Evolutionary conservation across 345 rosid species (phyloP).

Genomic region (Rhodamnia argentea): DNA sequence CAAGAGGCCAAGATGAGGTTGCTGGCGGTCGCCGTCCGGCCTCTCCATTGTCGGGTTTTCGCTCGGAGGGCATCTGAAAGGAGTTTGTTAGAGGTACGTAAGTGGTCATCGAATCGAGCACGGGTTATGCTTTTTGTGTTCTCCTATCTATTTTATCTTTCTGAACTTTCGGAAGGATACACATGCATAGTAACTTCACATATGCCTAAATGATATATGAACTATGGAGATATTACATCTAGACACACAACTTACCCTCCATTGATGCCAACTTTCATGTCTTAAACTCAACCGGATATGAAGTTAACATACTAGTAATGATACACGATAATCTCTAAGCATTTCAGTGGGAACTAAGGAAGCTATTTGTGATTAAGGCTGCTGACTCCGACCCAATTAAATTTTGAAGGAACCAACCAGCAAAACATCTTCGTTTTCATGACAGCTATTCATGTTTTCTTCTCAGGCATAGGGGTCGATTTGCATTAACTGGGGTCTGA

Average conservation of each 20-base stretch:
- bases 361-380: not conserved
- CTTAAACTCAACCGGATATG: not conserved
- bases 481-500: not conserved
- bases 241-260: not conserved
- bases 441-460: not conserved
- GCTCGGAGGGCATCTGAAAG: not conserved
- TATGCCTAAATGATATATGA: not conserved
- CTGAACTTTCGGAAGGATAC: not conserved
- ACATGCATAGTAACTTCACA: not conserved
- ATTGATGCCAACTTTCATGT: not conserved
- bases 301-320: too few species aligned
- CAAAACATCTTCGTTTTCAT: not conserved
- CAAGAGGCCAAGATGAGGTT: not conserved
- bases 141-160: not conserved
- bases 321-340: too few species aligned
- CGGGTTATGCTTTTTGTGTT: not conserved
- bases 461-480: not conserved
- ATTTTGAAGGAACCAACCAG: not conserved
- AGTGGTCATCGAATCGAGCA: not conserved
- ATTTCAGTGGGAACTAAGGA: not conserved
- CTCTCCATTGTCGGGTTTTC: not conserved
- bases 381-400: not conserved
- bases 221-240: not conserved
- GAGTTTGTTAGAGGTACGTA: not conserved
- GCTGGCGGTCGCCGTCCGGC: not conserved